Base-by-base conservation (phyloP, 2,329 filamentous ascomycete genomes). In the Phaeomoniella chlamydospora region DNA sequence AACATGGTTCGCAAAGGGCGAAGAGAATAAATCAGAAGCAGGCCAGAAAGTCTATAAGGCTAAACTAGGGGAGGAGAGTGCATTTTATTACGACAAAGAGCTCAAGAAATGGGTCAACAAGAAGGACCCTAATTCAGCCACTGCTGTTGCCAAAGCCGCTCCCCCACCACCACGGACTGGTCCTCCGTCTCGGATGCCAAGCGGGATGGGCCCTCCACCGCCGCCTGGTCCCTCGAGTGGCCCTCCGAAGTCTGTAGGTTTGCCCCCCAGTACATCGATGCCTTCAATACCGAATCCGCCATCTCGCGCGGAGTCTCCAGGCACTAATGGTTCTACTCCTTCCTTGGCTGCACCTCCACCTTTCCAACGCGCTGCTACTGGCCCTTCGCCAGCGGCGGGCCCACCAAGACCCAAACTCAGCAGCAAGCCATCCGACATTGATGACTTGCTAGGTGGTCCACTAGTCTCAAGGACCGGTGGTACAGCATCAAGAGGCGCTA, bases 81-180 rank as follows among this genome's bases (percentile, higher is more conserved):
- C 77, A 32, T 94, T 98, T 57, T 80, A 88, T 46, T 98, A 90
- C 50, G 90, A 98, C 52, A 81, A 86, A 2, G 83, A 94, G n/a
- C 71, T 94, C 36, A 92, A 93, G 65, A 86, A 90, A 54, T 98
- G 92, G 92, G 70, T 98, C 54, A 96, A 98, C 65, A 94, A 94
- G 66, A 94, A 94, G 54, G 74, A 75, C 9, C 78, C 78, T 10
- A 64, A 63, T 11, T 70, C 73, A 5, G 77, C 80, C 37, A 72
- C 71, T 18, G 54, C 67, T 15, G 58, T 62, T n/a, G 53, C 64
- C 16, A 61, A 64, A 33, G 76, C 77, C 1, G 77, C 86, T 0
- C 82, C 88, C 1, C 87, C 90, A 1, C 87, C 86, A 3, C 87
- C 87, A 1, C 76, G 70, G 46, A 70, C 61, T 42, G 22, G 22